Evolutionary conservation across 345 rosid genomes (phyloP).

Genomic region (Limnanthes douglasii): DNA sequence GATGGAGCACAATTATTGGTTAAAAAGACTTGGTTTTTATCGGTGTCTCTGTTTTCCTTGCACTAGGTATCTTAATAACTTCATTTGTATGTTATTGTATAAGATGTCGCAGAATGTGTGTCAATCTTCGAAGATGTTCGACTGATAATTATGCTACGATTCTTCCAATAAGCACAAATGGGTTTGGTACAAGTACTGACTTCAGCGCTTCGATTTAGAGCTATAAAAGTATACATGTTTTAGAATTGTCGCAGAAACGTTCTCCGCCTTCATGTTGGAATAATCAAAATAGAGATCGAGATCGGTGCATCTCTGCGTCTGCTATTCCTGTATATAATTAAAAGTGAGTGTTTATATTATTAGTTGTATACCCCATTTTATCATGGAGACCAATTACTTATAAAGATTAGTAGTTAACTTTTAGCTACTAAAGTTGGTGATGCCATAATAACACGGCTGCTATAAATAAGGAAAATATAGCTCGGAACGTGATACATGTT

Average conservation of each 20-base stretch:
- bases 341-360: constrained; percentile 40
- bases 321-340: constrained; percentile 68
- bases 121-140: constrained; percentile 25
- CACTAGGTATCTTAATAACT: constrained; percentile 71
- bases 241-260: no score
- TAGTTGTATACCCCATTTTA: constrained; percentile 5
- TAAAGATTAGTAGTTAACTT: no score
- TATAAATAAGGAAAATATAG: no score
- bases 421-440: no score
- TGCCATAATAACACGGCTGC: no score
- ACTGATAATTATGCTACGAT: constrained; percentile 41
- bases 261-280: constrained; percentile 43
- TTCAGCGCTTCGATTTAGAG: no score
- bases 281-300: constrained; percentile 47
- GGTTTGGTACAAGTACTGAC: constrained; percentile 50
- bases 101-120: constrained; percentile 49
- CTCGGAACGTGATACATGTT: no score
- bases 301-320: constrained; percentile 48
- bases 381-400: no score
- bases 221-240: no score
- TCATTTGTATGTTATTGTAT: constrained; percentile 31
- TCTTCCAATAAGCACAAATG: constrained; percentile 63
- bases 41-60: constrained; percentile 60
- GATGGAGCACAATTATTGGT: no score
- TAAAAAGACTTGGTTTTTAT: constrained; percentile 38